Evolutionary conservation across 768 basidiomycete genomes (phyloP).

Genomic region (Strobilomyces confusus): DNA sequence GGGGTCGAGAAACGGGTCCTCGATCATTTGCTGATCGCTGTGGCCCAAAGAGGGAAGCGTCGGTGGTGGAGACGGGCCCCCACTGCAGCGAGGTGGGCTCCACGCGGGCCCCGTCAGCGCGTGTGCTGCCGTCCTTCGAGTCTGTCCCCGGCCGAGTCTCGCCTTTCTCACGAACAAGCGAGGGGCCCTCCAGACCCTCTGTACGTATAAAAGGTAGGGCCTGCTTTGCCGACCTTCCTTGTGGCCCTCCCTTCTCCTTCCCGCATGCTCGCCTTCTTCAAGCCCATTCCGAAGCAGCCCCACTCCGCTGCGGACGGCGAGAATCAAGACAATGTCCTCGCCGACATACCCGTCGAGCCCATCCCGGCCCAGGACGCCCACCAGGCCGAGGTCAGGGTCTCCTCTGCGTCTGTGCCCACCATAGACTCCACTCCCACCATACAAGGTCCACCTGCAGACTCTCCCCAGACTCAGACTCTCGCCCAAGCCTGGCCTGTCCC

Average conservation of each 20-base stretch:
- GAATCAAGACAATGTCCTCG: not conserved
- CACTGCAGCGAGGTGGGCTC: no score
- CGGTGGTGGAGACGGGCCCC: not conserved
- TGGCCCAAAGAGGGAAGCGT: not conserved
- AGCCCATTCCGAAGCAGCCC: slow-evolving; percentile 13
- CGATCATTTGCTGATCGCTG: no score
- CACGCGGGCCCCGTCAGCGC: not conserved
- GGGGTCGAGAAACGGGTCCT: slow-evolving; percentile 13
- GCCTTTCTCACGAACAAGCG: slow-evolving; percentile 30
- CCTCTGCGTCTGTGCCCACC: slow-evolving; percentile 19
- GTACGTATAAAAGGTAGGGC: slow-evolving; percentile 27
- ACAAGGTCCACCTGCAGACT: slow-evolving; percentile 11
- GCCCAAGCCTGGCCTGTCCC: slow-evolving; percentile 2
- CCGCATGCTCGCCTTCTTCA: slow-evolving; percentile 28
- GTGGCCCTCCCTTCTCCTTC: not conserved
- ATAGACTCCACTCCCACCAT: slow-evolving; percentile 23
- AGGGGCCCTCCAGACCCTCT: not conserved
- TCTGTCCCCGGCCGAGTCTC: not conserved
- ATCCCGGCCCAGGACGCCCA: slow-evolving; percentile 3
- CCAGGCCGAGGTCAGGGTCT: slow-evolving; percentile 11
- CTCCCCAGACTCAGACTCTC: not conserved
- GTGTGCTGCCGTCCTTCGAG: not conserved
- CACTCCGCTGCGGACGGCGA: not conserved
- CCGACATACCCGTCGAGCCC: slow-evolving; percentile 4
- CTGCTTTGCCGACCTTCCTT: slow-evolving; percentile 8